Conservation (phyloP, 495 filamentous ascomycete species). For the Aspergillus hancockii region DNA sequence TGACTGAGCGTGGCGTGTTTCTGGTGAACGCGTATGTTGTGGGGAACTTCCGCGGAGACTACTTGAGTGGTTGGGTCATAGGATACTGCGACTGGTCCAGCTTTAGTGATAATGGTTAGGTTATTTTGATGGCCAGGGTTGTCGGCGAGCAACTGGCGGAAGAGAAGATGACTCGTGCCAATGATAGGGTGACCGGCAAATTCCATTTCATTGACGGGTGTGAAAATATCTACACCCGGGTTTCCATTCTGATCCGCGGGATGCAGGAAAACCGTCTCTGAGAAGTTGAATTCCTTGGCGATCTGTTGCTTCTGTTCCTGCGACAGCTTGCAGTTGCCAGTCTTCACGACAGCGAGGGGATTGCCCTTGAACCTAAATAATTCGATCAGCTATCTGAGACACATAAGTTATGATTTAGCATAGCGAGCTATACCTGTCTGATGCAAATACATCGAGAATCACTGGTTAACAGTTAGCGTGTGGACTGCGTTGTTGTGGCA, state of each 20-base stretch:
- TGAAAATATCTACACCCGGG: slow-evolving; percentile 66
- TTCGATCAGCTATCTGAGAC: not conserved
- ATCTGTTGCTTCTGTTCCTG: slow-evolving; percentile 63
- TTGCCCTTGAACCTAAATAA: slow-evolving; percentile 56
- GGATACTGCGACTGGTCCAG: slow-evolving; percentile 53
- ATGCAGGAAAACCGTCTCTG: slow-evolving; percentile 71
- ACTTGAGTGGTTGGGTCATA: slow-evolving; percentile 32
- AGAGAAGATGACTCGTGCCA: slow-evolving; percentile 57
- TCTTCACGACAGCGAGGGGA: slow-evolving; percentile 63
- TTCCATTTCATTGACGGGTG: slow-evolving; percentile 55
- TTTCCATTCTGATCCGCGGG: slow-evolving; percentile 21
- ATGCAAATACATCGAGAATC: slow-evolving; percentile 73
- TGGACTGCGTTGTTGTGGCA: not conserved
- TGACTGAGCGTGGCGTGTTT: slow-evolving; percentile 19
- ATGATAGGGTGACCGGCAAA: slow-evolving; percentile 76
- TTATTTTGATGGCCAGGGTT: slow-evolving; percentile 19
- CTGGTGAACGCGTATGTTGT: slow-evolving; percentile 61
- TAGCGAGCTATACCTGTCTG: slow-evolving; percentile 20
- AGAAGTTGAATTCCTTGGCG: slow-evolving; percentile 71
- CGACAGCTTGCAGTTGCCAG: slow-evolving; percentile 37
- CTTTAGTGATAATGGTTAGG: slow-evolving; percentile 51
- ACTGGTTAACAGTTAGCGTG: slow-evolving; percentile 3
- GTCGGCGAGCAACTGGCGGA: slow-evolving; percentile 23
- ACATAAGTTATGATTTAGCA: not conserved
- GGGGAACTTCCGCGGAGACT: slow-evolving; percentile 57